Evolutionary conservation across 2,329 filamentous ascomycete species (phyloP).

Genomic region (Botryotinia globosa): DNA sequence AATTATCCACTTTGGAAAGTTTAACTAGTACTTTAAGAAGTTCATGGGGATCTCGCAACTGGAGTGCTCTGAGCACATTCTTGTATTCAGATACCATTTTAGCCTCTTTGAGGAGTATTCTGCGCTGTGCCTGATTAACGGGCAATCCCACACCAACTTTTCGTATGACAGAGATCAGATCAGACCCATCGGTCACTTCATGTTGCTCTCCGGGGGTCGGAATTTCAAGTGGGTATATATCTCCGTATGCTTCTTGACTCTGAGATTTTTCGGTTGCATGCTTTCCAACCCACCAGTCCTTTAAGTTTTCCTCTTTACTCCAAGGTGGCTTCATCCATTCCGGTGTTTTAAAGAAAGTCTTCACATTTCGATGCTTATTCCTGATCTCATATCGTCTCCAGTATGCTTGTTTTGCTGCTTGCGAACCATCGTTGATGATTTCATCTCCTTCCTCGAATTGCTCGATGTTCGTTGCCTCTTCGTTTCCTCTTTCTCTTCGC

Average conservation of each 20-base stretch:
- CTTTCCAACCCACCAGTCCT: constrained; percentile 4
- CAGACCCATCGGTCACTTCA: neutral
- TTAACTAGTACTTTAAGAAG: constrained; percentile 13
- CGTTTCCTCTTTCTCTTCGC: neutral
- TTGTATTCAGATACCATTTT: constrained; percentile 8
- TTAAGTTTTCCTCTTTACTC: constrained; percentile 4
- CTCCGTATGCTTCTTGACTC: constrained; percentile 15
- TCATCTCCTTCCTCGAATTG: neutral
- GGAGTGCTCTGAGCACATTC: constrained; percentile 8
- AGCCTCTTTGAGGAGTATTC: neutral
- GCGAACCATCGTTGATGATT: neutral
- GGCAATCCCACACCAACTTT: constrained; percentile 10
- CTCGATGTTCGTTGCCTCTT: too few relatives aligned
- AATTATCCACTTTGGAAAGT: constrained; percentile 25
- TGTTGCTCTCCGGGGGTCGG: neutral
- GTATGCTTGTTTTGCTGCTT: neutral
- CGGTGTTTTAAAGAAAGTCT: constrained; percentile 1
- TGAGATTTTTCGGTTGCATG: constrained; percentile 10
- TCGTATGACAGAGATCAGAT: constrained; percentile 11
- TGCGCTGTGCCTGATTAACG: neutral
- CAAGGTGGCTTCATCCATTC: constrained; percentile 11
- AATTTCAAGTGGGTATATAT: constrained; percentile 12
- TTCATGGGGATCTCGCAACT: constrained; percentile 13
- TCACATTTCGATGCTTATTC: neutral
- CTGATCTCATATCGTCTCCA: constrained; percentile 7